phyloP scores from a whole-genome alignment of 768 basidiomycete species.

The Tremella yokohamensis region DNA sequence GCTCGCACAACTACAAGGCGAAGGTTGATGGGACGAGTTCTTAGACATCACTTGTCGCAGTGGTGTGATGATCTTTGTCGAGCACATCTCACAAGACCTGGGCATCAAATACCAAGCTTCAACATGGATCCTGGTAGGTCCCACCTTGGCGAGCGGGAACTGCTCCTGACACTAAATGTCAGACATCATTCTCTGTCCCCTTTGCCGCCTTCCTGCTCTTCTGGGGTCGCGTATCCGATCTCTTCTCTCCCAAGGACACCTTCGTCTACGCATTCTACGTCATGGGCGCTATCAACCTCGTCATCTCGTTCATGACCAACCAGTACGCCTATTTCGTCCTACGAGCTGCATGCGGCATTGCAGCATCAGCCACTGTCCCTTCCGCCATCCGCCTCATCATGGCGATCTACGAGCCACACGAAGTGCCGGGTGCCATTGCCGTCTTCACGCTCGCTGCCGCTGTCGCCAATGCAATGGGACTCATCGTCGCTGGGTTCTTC shows the following conservation, averaged over 20 bases:
- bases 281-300: conserved; percentile 27
- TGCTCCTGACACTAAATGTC: background rate
- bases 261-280: conserved; percentile 42
- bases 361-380: conserved; percentile 25
- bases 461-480: conserved; percentile 12
- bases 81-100: conserved; percentile 29
- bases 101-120: conserved; percentile 28
- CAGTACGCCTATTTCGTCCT: conserved; percentile 34
- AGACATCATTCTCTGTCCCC: conserved; percentile 37
- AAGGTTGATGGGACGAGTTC: conserved; percentile 13
- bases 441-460: conserved; percentile 32
- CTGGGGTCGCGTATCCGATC: conserved; percentile 41
- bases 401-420: conserved; percentile 28
- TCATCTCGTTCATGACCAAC: conserved; percentile 31
- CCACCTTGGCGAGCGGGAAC: background rate
- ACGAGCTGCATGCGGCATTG: conserved; percentile 23
- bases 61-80: conserved; percentile 33
- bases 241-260: conserved; percentile 38
- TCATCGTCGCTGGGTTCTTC: conserved; percentile 35
- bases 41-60: conserved; percentile 21
- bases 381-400: conserved; percentile 36
- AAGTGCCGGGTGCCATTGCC: conserved; percentile 25
- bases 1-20: background rate
- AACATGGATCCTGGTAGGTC: conserved; percentile 41
- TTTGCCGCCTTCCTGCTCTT: conserved; percentile 42